These are phyloP conservation scores for Myriosclerotinia curreyana DNA, from an alignment of 2,329 filamentous ascomycete genomes.

Conservation along the genomic window DNA sequence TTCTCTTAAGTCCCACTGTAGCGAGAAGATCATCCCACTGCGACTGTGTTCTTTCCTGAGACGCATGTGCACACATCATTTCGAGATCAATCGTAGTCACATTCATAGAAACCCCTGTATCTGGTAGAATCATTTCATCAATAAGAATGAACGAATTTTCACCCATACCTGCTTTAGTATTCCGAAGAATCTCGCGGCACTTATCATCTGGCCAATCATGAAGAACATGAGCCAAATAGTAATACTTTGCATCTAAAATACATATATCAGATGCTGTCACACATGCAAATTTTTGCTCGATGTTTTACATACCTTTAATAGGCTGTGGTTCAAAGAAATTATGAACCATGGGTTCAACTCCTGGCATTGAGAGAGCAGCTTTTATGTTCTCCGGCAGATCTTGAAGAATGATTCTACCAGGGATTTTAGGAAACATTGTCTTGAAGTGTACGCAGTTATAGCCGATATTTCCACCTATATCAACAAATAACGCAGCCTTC, in stretches of 20 bases:
- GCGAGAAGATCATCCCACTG: slow-evolving; percentile 20
- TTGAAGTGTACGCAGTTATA: slow-evolving; percentile 41
- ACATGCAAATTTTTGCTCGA: neutral
- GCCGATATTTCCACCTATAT: slow-evolving; percentile 44
- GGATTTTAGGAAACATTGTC: slow-evolving; percentile 38
- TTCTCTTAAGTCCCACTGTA: slow-evolving; percentile 9
- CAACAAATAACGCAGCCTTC: slow-evolving; percentile 39
- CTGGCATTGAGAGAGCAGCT: neutral
- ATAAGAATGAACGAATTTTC: neutral
- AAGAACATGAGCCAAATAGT: neutral
- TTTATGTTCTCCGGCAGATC: slow-evolving; percentile 37
- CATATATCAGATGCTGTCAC: neutral
- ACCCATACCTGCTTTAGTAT: neutral
- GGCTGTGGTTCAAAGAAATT: neutral
- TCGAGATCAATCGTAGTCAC: neutral
- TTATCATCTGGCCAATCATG: neutral
- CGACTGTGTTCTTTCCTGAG: slow-evolving; percentile 19
- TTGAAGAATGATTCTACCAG: slow-evolving; percentile 42
- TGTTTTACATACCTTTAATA: neutral
- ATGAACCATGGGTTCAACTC: neutral
- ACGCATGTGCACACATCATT: slow-evolving; percentile 39
- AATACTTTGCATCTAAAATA: neutral
- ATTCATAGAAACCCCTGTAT: neutral
- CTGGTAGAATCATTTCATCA: neutral
- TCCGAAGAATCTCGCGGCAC: neutral